Conservation (phyloP, 208 protist genomes). For the Crithidia acanthocephali region DNA sequence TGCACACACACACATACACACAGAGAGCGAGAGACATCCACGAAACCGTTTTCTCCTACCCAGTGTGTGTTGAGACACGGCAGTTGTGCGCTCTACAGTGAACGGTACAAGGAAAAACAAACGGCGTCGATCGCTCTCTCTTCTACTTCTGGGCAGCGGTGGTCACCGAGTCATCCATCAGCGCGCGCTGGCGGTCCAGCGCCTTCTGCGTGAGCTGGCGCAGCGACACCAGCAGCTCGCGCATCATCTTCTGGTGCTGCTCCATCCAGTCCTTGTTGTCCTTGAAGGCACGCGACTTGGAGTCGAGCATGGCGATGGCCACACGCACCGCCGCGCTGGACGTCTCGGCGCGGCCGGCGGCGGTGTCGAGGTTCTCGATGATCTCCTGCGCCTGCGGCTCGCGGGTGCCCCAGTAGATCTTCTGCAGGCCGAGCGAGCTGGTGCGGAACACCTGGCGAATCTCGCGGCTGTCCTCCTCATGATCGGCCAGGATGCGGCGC, state of each 20-base stretch:
- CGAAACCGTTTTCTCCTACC: no score
- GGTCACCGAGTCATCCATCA: slow-evolving; percentile 57
- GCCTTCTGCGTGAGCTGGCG: slow-evolving; percentile 60
- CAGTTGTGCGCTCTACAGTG: no score
- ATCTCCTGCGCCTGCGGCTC: slow-evolving; percentile 58
- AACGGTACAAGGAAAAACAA: not conserved
- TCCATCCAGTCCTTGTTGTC: slow-evolving; percentile 80
- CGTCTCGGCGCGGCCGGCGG: slow-evolving; percentile 51
- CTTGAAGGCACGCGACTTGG: slow-evolving; percentile 44
- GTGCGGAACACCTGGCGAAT: slow-evolving; percentile 65
- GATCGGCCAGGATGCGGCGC: slow-evolving; percentile 53
- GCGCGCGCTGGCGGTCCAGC: slow-evolving; percentile 57
- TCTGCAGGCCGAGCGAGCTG: slow-evolving; percentile 53
- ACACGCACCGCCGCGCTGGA: slow-evolving; percentile 66
- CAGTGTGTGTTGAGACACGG: no score
- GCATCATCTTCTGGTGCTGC: slow-evolving; percentile 60
- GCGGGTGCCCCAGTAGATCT: slow-evolving; percentile 67
- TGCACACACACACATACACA: slow-evolving; percentile 3
- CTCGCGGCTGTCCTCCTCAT: slow-evolving; percentile 58
- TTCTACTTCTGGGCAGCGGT: not conserved
- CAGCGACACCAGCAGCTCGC: slow-evolving; percentile 65
- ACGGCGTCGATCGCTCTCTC: not conserved
- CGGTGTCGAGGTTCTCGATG: slow-evolving; percentile 62
- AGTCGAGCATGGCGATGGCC: slow-evolving; percentile 60
- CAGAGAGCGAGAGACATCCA: not conserved